These are phyloP conservation scores for Emmonsiellopsis sp. DNA, from an alignment of 2,329 filamentous ascomycete species.

Conservation along the genomic window DNA sequence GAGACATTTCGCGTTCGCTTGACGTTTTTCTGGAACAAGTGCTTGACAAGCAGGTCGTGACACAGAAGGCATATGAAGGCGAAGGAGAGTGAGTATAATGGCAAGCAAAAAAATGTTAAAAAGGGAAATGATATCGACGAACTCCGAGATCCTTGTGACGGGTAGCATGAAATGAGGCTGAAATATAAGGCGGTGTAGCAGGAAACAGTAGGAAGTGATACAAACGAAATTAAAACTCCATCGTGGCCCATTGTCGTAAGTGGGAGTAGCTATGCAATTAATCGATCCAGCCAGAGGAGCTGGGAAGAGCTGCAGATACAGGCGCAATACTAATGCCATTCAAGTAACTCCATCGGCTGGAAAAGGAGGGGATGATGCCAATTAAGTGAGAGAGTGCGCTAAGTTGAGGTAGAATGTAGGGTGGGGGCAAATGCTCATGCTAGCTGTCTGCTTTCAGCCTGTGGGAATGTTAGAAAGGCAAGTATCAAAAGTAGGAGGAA, in stretches of 20 bases:
- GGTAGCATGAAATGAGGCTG: not conserved
- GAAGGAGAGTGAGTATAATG: not conserved
- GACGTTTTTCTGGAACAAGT: not conserved
- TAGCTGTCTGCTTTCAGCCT: slow-evolving; percentile 1
- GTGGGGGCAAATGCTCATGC: not conserved
- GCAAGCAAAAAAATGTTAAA: not conserved
- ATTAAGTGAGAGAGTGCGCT: not conserved
- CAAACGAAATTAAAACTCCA: slow-evolving; percentile 5
- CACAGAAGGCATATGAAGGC: not conserved
- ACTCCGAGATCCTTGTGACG: slow-evolving; percentile 1
- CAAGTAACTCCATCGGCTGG: slow-evolving; percentile 3
- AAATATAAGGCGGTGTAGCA: not conserved
- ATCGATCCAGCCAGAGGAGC: slow-evolving; percentile 5
- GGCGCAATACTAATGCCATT: slow-evolving; percentile 2
- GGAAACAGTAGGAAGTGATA: not conserved
- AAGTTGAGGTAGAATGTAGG: not conserved
- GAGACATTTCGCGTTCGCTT: slow-evolving; percentile 3
- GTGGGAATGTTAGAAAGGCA: not conserved
- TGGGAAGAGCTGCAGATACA: slow-evolving; percentile 3
- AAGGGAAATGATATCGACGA: not conserved
- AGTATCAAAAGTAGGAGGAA: not conserved
- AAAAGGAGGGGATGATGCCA: not conserved
- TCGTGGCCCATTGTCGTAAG: slow-evolving; percentile 12
- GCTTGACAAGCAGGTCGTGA: not conserved
- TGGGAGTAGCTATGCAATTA: slow-evolving; percentile 8